Evolutionary conservation across 148 eudicot genomes (phyloP).

Genomic region (Fagopyrum homotropicum): DNA sequence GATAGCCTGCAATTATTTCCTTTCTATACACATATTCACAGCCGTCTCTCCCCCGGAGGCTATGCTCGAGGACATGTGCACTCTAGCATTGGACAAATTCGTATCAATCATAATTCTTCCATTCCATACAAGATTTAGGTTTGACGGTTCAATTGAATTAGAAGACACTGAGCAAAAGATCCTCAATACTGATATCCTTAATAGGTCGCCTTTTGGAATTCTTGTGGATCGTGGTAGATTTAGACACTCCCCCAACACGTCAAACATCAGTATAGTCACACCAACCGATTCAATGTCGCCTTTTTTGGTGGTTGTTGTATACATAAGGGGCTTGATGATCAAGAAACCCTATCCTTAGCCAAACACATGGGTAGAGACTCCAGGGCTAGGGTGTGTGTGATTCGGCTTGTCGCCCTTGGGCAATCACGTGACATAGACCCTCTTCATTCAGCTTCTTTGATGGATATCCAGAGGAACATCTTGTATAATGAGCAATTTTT

Average conservation of each 20-base stretch:
- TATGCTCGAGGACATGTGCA: constrained; percentile 67
- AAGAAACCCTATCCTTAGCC: constrained; percentile 47
- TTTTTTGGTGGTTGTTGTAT: constrained; percentile 29
- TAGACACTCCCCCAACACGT: not conserved
- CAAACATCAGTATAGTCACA: not conserved
- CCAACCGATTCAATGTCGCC: not conserved
- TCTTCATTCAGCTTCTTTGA: constrained; percentile 16
- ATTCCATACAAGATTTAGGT: constrained; percentile 39
- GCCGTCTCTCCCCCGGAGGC: constrained; percentile 37
- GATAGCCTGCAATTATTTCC: constrained; percentile 1
- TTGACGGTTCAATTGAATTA: constrained; percentile 33
- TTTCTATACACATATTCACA: constrained; percentile 32
- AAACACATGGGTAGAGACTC: constrained; percentile 30
- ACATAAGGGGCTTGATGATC: constrained; percentile 64
- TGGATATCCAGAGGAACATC: constrained; percentile 9
- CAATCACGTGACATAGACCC: not conserved
- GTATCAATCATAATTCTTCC: constrained; percentile 46
- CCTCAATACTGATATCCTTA: constrained; percentile 41
- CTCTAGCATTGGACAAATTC: constrained; percentile 38
- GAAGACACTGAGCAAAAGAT: constrained; percentile 27
- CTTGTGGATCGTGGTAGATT: constrained; percentile 35
- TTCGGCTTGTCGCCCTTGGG: constrained; percentile 19
- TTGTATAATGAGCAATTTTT: constrained; percentile 6
- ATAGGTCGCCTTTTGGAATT: constrained; percentile 54
- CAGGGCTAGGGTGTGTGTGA: constrained; percentile 21